These are phyloP conservation scores for Termitomyces sp. DNA, from an alignment of 768 basidiomycete species.

Conservation along the genomic window DNA sequence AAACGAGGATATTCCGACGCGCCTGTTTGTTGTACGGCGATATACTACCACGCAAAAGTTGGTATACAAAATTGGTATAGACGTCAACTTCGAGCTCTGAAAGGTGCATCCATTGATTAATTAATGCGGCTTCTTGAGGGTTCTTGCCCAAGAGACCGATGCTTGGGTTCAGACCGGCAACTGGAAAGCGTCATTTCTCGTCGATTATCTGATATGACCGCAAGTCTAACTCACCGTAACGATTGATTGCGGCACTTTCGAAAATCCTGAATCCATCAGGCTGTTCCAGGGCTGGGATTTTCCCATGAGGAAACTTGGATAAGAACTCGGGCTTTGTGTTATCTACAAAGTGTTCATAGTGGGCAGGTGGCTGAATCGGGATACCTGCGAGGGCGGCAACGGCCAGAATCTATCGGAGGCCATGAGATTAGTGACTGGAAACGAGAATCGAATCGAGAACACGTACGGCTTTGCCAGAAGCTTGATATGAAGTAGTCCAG, in stretches of 20 bases:
- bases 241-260: conserved; percentile 77
- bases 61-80: conserved; percentile 20
- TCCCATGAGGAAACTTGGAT: conserved; percentile 72
- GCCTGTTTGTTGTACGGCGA: conserved; percentile 65
- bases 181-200: conserved; percentile 68
- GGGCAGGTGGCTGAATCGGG: conserved; percentile 44
- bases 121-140: conserved; percentile 48
- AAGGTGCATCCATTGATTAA: conserved; percentile 70
- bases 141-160: conserved; percentile 54
- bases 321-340: conserved; percentile 69
- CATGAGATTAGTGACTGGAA: neutral
- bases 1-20: conserved; percentile 11
- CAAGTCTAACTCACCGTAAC: conserved; percentile 65
- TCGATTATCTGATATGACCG: conserved; percentile 45
- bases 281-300: conserved; percentile 80
- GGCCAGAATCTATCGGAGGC: conserved; percentile 35
- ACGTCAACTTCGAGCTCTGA: conserved; percentile 47
- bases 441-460: neutral
- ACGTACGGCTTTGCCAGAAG: conserved; percentile 45
- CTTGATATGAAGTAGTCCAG: conserved; percentile 40
- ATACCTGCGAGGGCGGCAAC: conserved; percentile 56
- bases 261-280: conserved; percentile 73
- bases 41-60: conserved; percentile 34
- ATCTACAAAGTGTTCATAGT: conserved; percentile 55
- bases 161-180: conserved; percentile 76